Conservation (phyloP, 2,329 filamentous ascomycete species). For the Albophoma yamanashiensis region DNA sequence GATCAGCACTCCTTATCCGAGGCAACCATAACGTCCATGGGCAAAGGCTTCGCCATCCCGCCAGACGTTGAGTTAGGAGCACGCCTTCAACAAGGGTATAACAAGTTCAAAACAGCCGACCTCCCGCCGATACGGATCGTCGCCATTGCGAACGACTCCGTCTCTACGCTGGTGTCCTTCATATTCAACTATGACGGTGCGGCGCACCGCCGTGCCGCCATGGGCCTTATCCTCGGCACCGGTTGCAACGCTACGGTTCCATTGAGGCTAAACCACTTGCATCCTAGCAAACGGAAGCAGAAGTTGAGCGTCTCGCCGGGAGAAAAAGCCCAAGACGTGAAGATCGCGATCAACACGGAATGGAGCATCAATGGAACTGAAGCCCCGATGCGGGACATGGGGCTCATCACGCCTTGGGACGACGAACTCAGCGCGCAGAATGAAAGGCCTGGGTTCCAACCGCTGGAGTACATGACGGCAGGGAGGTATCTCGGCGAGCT, state of each 20-base stretch:
- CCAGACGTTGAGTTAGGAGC: slow-evolving; percentile 50
- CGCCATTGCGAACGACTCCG: slow-evolving; percentile 73
- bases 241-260: slow-evolving; percentile 75
- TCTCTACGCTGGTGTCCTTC: slow-evolving; percentile 68
- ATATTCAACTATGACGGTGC: slow-evolving; percentile 58
- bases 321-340: slow-evolving; percentile 37
- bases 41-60: slow-evolving; percentile 57
- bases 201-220: slow-evolving; percentile 53
- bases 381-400: slow-evolving; percentile 50
- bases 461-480: slow-evolving; percentile 76
- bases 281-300: slow-evolving; percentile 48
- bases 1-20: slow-evolving; percentile 50
- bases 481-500: slow-evolving; percentile 71
- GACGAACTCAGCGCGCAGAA: slow-evolving; percentile 52
- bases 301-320: slow-evolving; percentile 37
- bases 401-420: slow-evolving; percentile 64
- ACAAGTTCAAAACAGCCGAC: slow-evolving; percentile 29
- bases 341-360: slow-evolving; percentile 72
- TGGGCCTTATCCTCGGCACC: slow-evolving; percentile 75
- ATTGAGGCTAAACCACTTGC: slow-evolving; percentile 51
- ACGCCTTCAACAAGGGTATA: slow-evolving; percentile 48
- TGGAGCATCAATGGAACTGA: slow-evolving; percentile 72
- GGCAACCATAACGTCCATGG: slow-evolving; percentile 57
- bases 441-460: slow-evolving; percentile 66
- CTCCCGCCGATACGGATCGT: slow-evolving; percentile 59